These are phyloP conservation scores for Bidens hawaiensis DNA, from an alignment of 140 eudicot species.

Conservation along the genomic window DNA sequence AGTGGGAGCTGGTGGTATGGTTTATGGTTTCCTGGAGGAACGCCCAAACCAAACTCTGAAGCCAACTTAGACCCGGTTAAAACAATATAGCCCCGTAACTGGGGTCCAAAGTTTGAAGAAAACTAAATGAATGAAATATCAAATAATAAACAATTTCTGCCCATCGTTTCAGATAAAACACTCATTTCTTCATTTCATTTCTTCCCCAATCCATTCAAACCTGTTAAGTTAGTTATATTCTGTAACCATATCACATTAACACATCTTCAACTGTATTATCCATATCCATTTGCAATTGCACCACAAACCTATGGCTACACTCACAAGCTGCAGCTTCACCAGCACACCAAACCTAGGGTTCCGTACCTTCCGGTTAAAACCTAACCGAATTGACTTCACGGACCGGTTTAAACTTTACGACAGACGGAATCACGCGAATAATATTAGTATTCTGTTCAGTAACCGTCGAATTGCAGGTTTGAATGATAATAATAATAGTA, in stretches of 20 bases:
- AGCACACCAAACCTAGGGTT: conserved; percentile 29
- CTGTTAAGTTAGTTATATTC: no score
- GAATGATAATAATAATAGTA: conserved; percentile 11
- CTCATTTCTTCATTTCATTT: conserved; percentile 2
- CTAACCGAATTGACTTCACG: conserved; percentile 11
- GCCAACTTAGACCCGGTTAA: no score
- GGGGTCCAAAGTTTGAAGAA: no score
- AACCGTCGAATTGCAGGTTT: conserved; percentile 17
- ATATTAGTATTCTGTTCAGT: background rate
- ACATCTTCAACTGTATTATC: background rate
- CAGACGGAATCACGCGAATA: background rate
- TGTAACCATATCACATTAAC: conserved; percentile 1
- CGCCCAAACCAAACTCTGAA: no score
- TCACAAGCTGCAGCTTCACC: conserved; percentile 34
- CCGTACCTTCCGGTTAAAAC: conserved; percentile 23
- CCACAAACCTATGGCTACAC: conserved; percentile 24
- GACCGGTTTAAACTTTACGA: conserved; percentile 13
- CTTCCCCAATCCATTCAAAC: conserved; percentile 11
- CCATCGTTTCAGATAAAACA: conserved; percentile 33
- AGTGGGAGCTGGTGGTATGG: no score
- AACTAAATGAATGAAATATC: no score
- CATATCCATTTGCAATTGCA: background rate
- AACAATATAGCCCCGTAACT: no score
- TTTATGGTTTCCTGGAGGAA: no score
- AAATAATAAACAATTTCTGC: conserved; percentile 8